Evolutionary conservation across 2,329 filamentous ascomycete species (phyloP).

Genomic region (Xylaria arbuscula): DNA sequence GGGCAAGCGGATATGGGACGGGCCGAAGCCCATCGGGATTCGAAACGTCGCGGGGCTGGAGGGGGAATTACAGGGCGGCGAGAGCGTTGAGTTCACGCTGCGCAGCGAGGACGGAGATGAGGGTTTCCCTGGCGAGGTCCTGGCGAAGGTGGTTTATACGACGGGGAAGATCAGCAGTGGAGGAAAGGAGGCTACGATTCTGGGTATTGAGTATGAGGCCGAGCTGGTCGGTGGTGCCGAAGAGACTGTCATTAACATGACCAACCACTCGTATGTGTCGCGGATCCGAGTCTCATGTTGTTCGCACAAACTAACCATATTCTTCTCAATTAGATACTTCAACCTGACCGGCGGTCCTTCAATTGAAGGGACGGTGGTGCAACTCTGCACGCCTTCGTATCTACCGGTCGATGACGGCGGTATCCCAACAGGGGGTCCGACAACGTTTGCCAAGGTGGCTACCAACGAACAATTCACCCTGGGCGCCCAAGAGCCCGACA

Average conservation of each 20-base stretch:
- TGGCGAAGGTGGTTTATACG: constrained; percentile 82
- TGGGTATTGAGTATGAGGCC: constrained; percentile 91
- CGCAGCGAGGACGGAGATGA: constrained; percentile 84
- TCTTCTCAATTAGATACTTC: constrained; percentile 64
- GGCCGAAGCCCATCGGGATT: constrained; percentile 71
- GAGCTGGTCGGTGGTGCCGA: constrained; percentile 80
- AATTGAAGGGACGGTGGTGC: constrained; percentile 71
- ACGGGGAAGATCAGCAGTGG: constrained; percentile 73
- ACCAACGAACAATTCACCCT: constrained; percentile 77
- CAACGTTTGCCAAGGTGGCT: constrained; percentile 72
- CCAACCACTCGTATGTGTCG: constrained; percentile 84
- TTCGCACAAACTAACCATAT: constrained; percentile 6
- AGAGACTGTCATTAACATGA: constrained; percentile 93
- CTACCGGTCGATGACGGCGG: constrained; percentile 78
- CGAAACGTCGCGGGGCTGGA: constrained; percentile 62
- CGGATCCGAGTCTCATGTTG: not conserved
- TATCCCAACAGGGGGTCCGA: constrained; percentile 78
- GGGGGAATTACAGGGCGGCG: constrained; percentile 65
- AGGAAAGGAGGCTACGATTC: constrained; percentile 73
- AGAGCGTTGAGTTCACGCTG: constrained; percentile 74
- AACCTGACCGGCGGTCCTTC: constrained; percentile 67
- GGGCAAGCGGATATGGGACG: constrained; percentile 82
- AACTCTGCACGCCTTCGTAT: constrained; percentile 72
- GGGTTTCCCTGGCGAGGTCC: constrained; percentile 87
- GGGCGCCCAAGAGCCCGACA: constrained; percentile 74